phyloP scores from a whole-genome alignment of 1,284 basidiomycete species.

The Coniferiporia sulphurascens region DNA sequence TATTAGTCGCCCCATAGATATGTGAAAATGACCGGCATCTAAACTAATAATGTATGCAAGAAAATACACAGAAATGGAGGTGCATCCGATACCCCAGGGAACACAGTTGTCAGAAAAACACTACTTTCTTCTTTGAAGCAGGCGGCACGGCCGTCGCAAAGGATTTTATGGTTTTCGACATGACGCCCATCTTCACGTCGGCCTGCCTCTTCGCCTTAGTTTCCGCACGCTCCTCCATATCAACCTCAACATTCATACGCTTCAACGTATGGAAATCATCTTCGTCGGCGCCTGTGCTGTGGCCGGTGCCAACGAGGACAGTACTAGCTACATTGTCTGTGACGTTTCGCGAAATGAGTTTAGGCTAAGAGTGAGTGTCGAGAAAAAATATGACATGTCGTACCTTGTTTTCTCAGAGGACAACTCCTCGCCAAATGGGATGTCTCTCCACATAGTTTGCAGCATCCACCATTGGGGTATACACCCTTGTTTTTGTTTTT shows the following conservation, averaged over 20 bases:
- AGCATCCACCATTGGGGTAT: constrained; percentile 88
- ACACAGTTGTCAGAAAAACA: constrained; percentile 36
- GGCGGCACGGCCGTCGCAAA: constrained; percentile 33
- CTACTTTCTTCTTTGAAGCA: constrained; percentile 49
- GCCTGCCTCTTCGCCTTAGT: constrained; percentile 39
- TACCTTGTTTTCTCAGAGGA: constrained; percentile 56
- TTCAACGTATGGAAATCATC: constrained; percentile 87
- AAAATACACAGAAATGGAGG: background rate
- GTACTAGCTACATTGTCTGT: constrained; percentile 23
- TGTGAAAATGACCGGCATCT: too few species aligned
- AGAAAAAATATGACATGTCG: constrained; percentile 17
- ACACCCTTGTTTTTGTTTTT: constrained; percentile 78
- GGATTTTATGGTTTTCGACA: constrained; percentile 40
- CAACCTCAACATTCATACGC: constrained; percentile 55
- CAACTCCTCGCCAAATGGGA: constrained; percentile 87
- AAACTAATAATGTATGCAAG: background rate
- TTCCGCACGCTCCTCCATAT: constrained; percentile 50
- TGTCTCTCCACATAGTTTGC: constrained; percentile 83
- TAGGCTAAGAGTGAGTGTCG: background rate
- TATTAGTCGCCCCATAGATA: too few species aligned
- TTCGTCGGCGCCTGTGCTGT: constrained; percentile 77
- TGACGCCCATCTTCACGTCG: constrained; percentile 41
- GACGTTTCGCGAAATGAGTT: background rate
- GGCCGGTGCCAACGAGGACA: constrained; percentile 46
- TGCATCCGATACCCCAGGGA: background rate